Evolutionary conservation across 2,329 filamentous ascomycete species (phyloP).

Genomic region (Penicillium sumatraense): DNA sequence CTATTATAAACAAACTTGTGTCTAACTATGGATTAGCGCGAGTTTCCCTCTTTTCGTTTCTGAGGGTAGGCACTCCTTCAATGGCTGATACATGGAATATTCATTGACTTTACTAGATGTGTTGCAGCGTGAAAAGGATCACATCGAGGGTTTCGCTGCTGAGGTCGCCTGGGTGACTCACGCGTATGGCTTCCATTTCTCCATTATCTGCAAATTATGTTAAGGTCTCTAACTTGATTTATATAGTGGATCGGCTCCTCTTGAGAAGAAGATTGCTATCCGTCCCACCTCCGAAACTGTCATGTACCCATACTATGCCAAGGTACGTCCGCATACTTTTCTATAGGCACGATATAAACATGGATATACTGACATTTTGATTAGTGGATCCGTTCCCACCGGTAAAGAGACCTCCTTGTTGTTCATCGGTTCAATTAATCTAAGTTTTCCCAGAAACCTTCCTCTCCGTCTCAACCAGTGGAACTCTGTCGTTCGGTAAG

Average conservation of each 20-base stretch:
- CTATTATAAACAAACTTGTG: neutral
- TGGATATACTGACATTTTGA: neutral
- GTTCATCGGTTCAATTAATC: neutral
- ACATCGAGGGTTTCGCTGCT: conserved; percentile 97
- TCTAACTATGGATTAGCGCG: conserved; percentile 76
- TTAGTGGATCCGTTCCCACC: conserved; percentile 92
- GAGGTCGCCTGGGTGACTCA: conserved; percentile 59
- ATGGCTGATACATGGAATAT: neutral
- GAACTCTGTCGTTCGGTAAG: conserved; percentile 81
- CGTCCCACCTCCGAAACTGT: conserved; percentile 74
- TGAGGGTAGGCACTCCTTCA: conserved; percentile 42
- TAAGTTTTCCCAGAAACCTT: conserved; percentile 61
- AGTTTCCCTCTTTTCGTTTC: conserved; percentile 98
- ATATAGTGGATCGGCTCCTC: conserved; percentile 80
- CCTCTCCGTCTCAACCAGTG: conserved; percentile 95
- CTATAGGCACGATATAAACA: neutral
- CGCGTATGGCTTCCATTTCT: conserved; percentile 39
- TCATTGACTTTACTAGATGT: conserved; percentile 61
- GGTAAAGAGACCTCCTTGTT: conserved; percentile 38
- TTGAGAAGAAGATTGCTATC: conserved; percentile 78
- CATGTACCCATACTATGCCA: conserved; percentile 95
- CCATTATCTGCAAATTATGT: neutral
- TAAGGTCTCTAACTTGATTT: conserved; percentile 8
- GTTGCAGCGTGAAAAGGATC: conserved; percentile 84
- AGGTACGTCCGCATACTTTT: neutral